These are phyloP conservation scores for Trichoderma afroharzianum DNA, from an alignment of 2,329 filamentous ascomycete genomes.

Conservation along the genomic window DNA sequence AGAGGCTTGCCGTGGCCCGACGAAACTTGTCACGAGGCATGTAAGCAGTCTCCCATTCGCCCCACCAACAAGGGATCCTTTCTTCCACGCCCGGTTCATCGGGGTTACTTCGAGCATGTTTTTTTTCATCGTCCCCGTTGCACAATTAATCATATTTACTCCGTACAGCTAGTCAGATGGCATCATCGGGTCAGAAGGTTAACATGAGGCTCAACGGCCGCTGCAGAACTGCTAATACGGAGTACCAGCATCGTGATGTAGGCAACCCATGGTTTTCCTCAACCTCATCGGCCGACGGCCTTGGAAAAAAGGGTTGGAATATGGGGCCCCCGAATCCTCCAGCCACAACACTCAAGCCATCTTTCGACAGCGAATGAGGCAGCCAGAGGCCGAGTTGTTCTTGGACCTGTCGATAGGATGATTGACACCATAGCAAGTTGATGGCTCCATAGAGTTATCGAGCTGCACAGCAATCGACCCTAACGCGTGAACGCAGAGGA, in stretches of 20 bases:
- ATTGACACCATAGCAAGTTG: constrained; percentile 71
- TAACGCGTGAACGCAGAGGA: constrained; percentile 59
- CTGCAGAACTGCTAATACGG: background rate
- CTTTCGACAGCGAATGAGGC: constrained; percentile 64
- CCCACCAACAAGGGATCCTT: constrained; percentile 2
- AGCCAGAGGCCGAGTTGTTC: constrained; percentile 63
- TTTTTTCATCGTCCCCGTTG: background rate
- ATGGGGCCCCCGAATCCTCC: constrained; percentile 63
- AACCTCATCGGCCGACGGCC: constrained; percentile 87
- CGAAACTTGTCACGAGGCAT: background rate
- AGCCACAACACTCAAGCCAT: constrained; percentile 61
- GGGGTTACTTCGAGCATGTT: background rate
- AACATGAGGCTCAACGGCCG: background rate
- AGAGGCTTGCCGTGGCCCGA: background rate
- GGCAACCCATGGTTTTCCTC: constrained; percentile 81
- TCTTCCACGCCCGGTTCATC: background rate
- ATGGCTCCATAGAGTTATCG: constrained; percentile 82
- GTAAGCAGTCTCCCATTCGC: background rate
- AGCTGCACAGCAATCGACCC: constrained; percentile 81
- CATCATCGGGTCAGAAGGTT: background rate
- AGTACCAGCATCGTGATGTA: constrained; percentile 49
- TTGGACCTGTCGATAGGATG: constrained; percentile 94
- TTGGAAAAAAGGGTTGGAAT: constrained; percentile 88
- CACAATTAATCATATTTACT: constrained; percentile 1
- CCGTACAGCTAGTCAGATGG: background rate